phyloP scores from a whole-genome alignment of 768 basidiomycete species.

The Boletus vinaceobasis region DNA sequence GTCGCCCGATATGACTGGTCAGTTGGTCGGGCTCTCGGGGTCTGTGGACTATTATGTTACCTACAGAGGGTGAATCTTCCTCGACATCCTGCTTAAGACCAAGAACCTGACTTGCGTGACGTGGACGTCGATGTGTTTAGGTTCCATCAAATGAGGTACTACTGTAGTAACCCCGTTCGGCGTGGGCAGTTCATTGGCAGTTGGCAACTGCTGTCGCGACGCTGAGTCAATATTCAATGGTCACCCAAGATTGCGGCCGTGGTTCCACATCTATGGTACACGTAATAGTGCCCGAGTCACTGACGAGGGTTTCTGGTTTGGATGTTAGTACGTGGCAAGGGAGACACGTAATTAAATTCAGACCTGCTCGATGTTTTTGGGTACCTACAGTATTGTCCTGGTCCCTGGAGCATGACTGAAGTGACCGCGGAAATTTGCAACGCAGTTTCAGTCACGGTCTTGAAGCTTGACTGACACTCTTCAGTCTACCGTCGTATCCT shows the following conservation, averaged over 20 bases:
- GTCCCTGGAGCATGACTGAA: not conserved
- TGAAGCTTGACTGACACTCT: not conserved
- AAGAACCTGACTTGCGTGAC: not conserved
- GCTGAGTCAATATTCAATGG: not conserved
- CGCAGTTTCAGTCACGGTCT: not conserved
- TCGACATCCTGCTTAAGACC: not conserved
- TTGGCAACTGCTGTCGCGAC: not conserved
- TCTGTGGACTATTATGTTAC: not conserved
- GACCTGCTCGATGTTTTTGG: not conserved
- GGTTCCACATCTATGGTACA: not conserved
- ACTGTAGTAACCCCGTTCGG: too few species aligned
- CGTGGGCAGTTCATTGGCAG: not conserved
- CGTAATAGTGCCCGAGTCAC: not conserved
- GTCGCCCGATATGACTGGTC: not conserved
- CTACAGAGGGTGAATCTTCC: not conserved
- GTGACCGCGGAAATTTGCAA: not conserved
- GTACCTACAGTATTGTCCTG: not conserved
- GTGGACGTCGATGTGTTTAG: not conserved
- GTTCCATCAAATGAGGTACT: not conserved
- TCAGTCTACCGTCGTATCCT: not conserved
- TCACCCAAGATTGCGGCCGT: not conserved
- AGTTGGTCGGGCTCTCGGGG: not conserved
- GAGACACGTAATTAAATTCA: not conserved
- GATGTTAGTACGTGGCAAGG: not conserved
- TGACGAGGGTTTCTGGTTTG: not conserved